Evolutionary conservation across 2,329 filamentous ascomycete species (phyloP).

Genomic region (Coniella vitis): DNA sequence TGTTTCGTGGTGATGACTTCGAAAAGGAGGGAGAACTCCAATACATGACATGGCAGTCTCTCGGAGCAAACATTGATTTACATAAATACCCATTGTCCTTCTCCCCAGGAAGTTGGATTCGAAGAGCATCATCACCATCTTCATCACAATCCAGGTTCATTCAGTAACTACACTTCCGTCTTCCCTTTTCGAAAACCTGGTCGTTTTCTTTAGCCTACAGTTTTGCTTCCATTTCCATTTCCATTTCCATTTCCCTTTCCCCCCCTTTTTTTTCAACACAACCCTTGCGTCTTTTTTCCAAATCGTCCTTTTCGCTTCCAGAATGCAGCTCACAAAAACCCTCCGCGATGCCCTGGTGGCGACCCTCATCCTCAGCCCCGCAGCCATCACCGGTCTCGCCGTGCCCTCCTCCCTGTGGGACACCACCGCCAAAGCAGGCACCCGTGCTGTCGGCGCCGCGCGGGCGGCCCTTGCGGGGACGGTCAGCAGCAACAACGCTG

Average conservation of each 20-base stretch:
- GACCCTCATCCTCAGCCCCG: slow-evolving; percentile 8
- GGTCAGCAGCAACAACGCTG: too few species aligned
- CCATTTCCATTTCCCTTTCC: neutral
- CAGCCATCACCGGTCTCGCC: slow-evolving; percentile 4
- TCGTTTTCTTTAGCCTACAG: neutral
- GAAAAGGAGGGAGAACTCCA: neutral
- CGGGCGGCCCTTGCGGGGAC: too few species aligned
- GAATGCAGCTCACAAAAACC: slow-evolving; percentile 5
- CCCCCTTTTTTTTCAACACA: too few species aligned
- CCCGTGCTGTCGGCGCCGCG: neutral
- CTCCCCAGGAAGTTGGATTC: too few species aligned
- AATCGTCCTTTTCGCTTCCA: too few species aligned
- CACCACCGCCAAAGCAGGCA: neutral
- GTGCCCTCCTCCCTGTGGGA: slow-evolving; percentile 6
- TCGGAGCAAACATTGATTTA: too few species aligned
- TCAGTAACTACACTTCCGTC: neutral
- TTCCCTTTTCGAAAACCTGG: neutral
- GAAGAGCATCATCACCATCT: neutral
- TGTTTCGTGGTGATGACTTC: neutral
- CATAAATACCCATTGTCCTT: neutral
- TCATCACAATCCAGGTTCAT: neutral
- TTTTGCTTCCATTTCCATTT: too few species aligned
- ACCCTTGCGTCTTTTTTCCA: neutral
- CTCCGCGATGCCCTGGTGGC: slow-evolving; percentile 9
- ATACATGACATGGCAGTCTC: too few species aligned